phyloP scores from a whole-genome alignment of 495 filamentous ascomycete genomes.

The Penicillium nucicola region DNA sequence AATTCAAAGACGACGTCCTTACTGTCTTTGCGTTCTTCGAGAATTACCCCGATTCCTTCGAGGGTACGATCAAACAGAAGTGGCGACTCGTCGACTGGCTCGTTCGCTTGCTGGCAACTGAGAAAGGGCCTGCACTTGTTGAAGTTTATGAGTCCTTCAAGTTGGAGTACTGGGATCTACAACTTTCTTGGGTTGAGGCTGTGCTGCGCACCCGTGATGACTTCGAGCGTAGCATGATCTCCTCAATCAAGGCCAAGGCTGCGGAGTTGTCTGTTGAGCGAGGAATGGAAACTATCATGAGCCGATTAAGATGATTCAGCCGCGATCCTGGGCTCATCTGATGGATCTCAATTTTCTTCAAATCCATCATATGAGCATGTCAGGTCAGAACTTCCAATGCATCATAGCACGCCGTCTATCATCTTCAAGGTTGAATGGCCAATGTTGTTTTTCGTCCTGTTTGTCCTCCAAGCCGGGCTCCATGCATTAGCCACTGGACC shows the following conservation, averaged over 20 bases:
- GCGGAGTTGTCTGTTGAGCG: constrained; percentile 77
- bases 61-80: constrained; percentile 72
- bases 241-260: constrained; percentile 78
- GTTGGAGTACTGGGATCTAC: constrained; percentile 86
- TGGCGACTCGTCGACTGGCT: constrained; percentile 88
- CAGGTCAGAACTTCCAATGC: no score
- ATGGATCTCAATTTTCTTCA: no score
- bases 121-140: constrained; percentile 67
- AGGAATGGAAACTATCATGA: constrained; percentile 85
- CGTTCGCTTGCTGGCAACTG: constrained; percentile 65
- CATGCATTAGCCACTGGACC: background rate
- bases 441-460: no score
- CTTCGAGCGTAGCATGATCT: constrained; percentile 87
- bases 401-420: no score
- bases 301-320: constrained; percentile 68
- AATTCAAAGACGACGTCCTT: constrained; percentile 85
- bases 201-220: constrained; percentile 86
- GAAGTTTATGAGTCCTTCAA: constrained; percentile 82
- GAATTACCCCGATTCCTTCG: constrained; percentile 62
- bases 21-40: constrained; percentile 75
- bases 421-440: no score
- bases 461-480: background rate
- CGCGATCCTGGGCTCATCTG: background rate
- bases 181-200: constrained; percentile 94
- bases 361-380: no score